These are phyloP conservation scores for Sarocladiaceae sp. DNA, from an alignment of 2,329 filamentous ascomycete genomes.

Conservation along the genomic window DNA sequence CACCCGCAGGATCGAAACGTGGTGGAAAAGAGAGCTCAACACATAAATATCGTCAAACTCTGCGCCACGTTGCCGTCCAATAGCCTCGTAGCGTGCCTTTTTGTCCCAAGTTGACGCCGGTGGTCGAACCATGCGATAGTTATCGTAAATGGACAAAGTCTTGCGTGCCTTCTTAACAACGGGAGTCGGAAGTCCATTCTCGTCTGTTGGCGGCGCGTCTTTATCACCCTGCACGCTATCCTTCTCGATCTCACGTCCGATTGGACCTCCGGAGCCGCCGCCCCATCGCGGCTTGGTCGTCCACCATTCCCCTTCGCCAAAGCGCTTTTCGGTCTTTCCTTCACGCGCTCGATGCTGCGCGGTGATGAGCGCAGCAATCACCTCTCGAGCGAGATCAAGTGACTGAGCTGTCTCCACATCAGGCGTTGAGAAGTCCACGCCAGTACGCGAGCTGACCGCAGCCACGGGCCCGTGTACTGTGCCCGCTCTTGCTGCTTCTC, in stretches of 20 bases:
- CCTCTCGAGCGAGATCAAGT: conserved; percentile 57
- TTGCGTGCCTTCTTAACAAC: conserved; percentile 47
- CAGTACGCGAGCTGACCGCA: conserved; percentile 54
- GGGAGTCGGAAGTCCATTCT: conserved; percentile 19
- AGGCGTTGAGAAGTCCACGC: conserved; percentile 42
- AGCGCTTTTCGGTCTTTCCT: conserved; percentile 49
- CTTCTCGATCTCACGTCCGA: conserved; percentile 55
- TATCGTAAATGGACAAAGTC: conserved; percentile 56
- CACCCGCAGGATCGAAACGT: conserved; percentile 53
- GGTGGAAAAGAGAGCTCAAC: conserved; percentile 58
- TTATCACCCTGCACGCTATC: conserved; percentile 43
- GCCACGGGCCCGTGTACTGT: conserved; percentile 59
- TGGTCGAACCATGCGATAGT: conserved; percentile 57
- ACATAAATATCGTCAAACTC: conserved; percentile 59
- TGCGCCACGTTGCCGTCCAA: conserved; percentile 44
- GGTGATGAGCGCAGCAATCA: conserved; percentile 56
- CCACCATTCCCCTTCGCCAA: conserved; percentile 61
- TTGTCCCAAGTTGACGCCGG: conserved; percentile 57
- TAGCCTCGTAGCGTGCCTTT: conserved; percentile 53
- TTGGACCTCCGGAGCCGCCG: conserved; percentile 57
- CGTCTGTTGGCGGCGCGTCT: conserved; percentile 28
- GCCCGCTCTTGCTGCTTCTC: conserved; percentile 55
- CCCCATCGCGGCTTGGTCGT: conserved; percentile 57
- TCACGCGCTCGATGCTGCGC: conserved; percentile 61
- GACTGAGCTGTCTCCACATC: conserved; percentile 51